Base-by-base conservation (phyloP, 1,139 yeast species). In the Candida pseudocylindracea region DNA sequence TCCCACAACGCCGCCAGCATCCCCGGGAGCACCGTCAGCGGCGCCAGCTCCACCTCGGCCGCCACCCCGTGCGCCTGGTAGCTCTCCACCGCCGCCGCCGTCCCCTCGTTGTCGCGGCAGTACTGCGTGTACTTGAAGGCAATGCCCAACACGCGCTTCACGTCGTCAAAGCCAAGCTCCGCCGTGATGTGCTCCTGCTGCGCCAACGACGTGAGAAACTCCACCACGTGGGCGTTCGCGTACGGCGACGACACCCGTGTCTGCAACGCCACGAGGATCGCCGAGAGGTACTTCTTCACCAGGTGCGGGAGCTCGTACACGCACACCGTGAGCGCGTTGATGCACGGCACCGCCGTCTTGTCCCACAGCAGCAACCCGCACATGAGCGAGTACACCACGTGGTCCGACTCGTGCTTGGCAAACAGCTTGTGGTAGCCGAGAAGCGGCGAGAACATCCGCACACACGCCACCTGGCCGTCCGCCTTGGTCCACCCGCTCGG, bases 221-320 rank as follows among this genome's bases (percentile, higher is more conserved):
- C 93, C 38, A 81, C 54, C 24, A 80, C 73, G 39, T 76, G 88
- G 6, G 81, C 68, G 39, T 76, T 64, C 2, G 85, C 72, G 41
- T 63, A 66, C 0, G 72, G 60, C 41, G 71, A 69, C 1, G 93
- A 72, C 30, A 80, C 68, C 42, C 78, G 63, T 2, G 80, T 72
- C 45, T 80, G 93, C 31, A 81, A 54, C 34, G 67, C 68, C 10
- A 74, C 66, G 38, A 81, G 56, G 9, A 80, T 71, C 12, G 66
- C 69, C 5, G 75, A 61, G 33, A 81, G 48, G 41, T 57, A 74
- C 42, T 73, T 73, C 48, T 75, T 76, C 35, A 80, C 60, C 0
- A 91, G 72, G 12, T 64, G 47, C 0, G 93, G 92, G 32, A 76
- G 60, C 45, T 79, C 93, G 45, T 76, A 78, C 47, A 92, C 78